Evolutionary conservation across 495 filamentous ascomycete species (phyloP).

Genomic region (Hyaloscypha variabilis): DNA sequence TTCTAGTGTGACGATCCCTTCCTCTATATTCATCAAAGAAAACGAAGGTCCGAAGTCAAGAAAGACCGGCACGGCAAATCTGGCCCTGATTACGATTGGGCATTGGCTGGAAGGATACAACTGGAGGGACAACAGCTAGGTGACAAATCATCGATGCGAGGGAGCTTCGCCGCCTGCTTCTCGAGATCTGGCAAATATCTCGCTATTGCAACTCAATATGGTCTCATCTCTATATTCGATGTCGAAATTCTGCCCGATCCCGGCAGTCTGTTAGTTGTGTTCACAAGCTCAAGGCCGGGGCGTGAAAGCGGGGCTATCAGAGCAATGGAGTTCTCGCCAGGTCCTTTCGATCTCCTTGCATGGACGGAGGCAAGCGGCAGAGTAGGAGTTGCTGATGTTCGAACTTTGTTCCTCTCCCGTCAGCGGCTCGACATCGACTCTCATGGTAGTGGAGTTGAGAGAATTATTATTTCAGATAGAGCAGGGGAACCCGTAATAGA

Average conservation of each 20-base stretch:
- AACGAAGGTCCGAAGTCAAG: slow-evolving; percentile 25
- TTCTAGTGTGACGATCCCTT: slow-evolving; percentile 63
- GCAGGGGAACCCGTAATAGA: slow-evolving; percentile 23
- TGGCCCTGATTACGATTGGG: slow-evolving; percentile 40
- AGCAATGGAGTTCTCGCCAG: slow-evolving; percentile 88
- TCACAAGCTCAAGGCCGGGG: slow-evolving; percentile 59
- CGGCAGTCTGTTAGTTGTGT: slow-evolving; percentile 45
- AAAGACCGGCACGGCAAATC: slow-evolving; percentile 14
- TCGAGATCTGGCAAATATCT: slow-evolving; percentile 53
- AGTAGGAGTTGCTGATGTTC: slow-evolving; percentile 82
- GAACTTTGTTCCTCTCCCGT: slow-evolving; percentile 71
- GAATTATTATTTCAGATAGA: slow-evolving; percentile 23
- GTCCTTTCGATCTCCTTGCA: slow-evolving; percentile 86
- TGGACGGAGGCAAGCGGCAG: slow-evolving; percentile 91
- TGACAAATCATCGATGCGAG: slow-evolving; percentile 49
- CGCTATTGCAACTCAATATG: slow-evolving; percentile 60
- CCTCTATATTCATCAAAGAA: slow-evolving; percentile 75
- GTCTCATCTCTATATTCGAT: slow-evolving; percentile 55
- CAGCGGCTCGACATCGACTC: slow-evolving; percentile 72
- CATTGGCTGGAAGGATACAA: slow-evolving; percentile 41
- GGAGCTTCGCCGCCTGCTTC: slow-evolving; percentile 59
- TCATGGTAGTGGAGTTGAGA: slow-evolving; percentile 50
- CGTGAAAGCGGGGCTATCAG: slow-evolving; percentile 76
- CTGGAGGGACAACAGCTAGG: slow-evolving; percentile 50
- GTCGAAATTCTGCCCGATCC: slow-evolving; percentile 38